Conservation (phyloP, 2,329 filamentous ascomycete genomes). For the Ascosphaera pollenicola region DNA sequence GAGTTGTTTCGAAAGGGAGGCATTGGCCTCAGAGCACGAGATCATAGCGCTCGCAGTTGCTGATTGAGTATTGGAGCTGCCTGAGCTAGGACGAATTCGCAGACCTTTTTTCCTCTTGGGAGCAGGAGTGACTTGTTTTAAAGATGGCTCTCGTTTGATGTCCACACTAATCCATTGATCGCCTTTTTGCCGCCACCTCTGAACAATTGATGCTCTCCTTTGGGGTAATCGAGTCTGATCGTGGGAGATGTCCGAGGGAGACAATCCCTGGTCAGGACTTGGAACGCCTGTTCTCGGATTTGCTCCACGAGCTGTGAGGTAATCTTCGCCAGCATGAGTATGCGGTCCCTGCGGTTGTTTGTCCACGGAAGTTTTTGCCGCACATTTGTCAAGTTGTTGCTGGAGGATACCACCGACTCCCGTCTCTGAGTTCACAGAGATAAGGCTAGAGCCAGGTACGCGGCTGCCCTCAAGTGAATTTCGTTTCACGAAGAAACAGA, state of each 20-base stretch:
- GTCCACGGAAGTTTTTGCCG: neutral
- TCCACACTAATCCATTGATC: constrained; percentile 16
- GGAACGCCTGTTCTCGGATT: constrained; percentile 17
- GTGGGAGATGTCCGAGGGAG: neutral
- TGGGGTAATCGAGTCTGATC: neutral
- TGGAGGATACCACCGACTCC: constrained; percentile 3
- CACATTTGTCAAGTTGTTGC: neutral
- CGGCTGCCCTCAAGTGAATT: neutral
- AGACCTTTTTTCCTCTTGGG: neutral
- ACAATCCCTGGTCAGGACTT: constrained; percentile 9
- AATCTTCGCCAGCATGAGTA: constrained; percentile 11
- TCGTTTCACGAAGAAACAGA: neutral
- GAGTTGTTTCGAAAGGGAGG: too few species aligned
- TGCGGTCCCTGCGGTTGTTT: neutral
- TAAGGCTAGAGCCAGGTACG: neutral
- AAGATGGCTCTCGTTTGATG: constrained; percentile 6
- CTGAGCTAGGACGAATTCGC: neutral
- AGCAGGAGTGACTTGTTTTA: neutral
- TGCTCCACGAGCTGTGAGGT: constrained; percentile 12
- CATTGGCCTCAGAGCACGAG: too few species aligned
- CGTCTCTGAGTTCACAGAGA: constrained; percentile 1
- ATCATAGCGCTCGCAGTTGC: too few species aligned
- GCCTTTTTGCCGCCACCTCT: constrained; percentile 14
- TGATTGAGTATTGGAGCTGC: neutral
- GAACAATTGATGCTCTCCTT: constrained; percentile 1